Percentiles rank a stretch among this genome's conserved stretches.
Conservation (phyloP, 352 stramenopile genomes). For the Globisporangium nodosum region DNA sequence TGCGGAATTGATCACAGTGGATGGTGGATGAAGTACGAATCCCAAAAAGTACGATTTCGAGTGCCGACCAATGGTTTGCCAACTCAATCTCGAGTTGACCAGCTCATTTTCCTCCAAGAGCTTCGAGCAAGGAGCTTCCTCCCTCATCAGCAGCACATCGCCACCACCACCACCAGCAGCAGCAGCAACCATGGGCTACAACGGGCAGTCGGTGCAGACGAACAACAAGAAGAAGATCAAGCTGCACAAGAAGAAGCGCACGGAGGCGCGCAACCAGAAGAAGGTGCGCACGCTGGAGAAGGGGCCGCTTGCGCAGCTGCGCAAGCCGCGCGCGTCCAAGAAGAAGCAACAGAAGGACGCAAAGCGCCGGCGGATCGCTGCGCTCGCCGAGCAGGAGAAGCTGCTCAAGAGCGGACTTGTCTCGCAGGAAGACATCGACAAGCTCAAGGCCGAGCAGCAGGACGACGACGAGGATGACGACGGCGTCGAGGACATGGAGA, state of each 20-base stretch:
- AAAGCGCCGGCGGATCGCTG: slow-evolving; percentile 70
- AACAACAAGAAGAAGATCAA: slow-evolving; percentile 89
- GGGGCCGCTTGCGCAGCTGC: slow-evolving; percentile 47
- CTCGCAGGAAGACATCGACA: slow-evolving; percentile 80
- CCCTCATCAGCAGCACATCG: too few species aligned
- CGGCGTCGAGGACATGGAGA: slow-evolving; percentile 35
- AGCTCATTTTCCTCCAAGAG: not conserved
- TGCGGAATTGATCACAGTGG: too few species aligned
- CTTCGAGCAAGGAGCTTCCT: not conserved
- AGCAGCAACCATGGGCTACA: slow-evolving; percentile 30
- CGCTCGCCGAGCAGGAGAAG: slow-evolving; percentile 70
- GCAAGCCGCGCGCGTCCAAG: slow-evolving; percentile 69
- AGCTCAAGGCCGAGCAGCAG: slow-evolving; percentile 56
- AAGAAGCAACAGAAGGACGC: slow-evolving; percentile 84
- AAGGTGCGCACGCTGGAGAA: slow-evolving; percentile 64
- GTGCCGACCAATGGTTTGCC: not conserved
- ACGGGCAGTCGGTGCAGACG: slow-evolving; percentile 59
- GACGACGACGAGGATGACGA: slow-evolving; percentile 30
- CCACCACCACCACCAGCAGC: slow-evolving; percentile 5
- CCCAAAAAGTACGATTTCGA: not conserved
- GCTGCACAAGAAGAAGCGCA: slow-evolving; percentile 80
- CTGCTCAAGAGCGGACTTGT: slow-evolving; percentile 73
- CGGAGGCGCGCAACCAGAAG: slow-evolving; percentile 71
- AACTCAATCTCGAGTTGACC: too few species aligned
- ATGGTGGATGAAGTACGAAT: not conserved